Base-by-base conservation (phyloP, 2,329 filamentous ascomycete species). In the Hypoxylon sp. region DNA sequence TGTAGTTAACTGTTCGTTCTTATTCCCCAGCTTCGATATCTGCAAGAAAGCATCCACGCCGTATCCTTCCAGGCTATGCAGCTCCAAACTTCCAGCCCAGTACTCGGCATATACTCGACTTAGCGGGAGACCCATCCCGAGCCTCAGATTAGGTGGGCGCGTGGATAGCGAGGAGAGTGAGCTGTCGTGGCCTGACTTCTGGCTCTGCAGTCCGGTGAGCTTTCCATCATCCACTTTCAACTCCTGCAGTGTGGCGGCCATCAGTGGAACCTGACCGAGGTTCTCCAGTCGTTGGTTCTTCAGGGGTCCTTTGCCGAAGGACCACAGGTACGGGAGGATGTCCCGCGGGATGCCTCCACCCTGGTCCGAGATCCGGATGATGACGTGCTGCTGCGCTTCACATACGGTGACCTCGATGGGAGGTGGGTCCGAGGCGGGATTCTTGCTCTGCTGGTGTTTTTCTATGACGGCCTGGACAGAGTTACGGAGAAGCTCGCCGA, bases 61-160 rank as follows among this genome's bases (percentile, higher is more conserved):
- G 78, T 98, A 98, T 0, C 96, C 97, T 78, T 98, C 95, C 6
- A 99, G 83, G 76, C 92, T 98, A 78, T 98, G 95, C 65, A 98
- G 81, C 75, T 97, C 92, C 8, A 99, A 83, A 74, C 89, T 96
- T 24, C 96, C 96, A 2, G 96, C 96, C 96, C 96, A 99, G 80
- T 98, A 98, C 80, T 98, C 95, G 29, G 95, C 94, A 80, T 98
- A 99, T 2, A 98, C 93, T 69, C 94, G 89, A 75, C 94, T 97
- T 82, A 99, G 90, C 0, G 96, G 96, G 57, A 99, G 81, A 1
- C 96, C 96, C 87, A 99, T 97, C 3, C 96, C 96, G 1, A 99
- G 85, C 10, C 94, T 88, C 68, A 98, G 83, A 77, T 97, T 92
- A 0, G 96, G 95, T 17, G 94, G 93, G 37, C 96, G 87, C 64